A percentile compares a stretch with the other conserved stretches of the same genome.
Conservation (phyloP, 1,284 basidiomycete species). For the Trametes pubescens region DNA sequence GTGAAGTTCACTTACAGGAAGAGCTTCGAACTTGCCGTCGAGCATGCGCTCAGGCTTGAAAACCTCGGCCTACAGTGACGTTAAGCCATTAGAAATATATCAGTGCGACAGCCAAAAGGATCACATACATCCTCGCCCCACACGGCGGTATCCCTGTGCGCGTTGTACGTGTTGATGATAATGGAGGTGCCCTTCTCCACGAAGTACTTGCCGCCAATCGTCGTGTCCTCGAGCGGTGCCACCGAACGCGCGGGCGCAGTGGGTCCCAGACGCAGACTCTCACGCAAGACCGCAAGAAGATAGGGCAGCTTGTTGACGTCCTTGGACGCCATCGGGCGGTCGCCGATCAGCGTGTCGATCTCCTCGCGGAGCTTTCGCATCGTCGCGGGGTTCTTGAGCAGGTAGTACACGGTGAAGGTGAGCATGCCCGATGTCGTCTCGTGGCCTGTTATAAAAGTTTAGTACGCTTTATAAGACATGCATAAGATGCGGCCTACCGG, state of each 20-base stretch:
- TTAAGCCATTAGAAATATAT: too few relatives aligned
- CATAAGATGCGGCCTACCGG: slow-evolving; percentile 41
- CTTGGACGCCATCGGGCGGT: slow-evolving; percentile 46
- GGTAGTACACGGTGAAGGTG: slow-evolving; percentile 51
- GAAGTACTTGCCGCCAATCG: slow-evolving; percentile 48
- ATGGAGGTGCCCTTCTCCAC: slow-evolving; percentile 47
- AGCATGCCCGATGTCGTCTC: slow-evolving; percentile 56
- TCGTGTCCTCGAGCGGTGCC: slow-evolving; percentile 47
- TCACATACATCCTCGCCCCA: slow-evolving; percentile 58
- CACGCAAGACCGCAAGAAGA: slow-evolving; percentile 54
- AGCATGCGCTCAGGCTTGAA: slow-evolving; percentile 59
- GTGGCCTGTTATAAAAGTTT: slow-evolving; percentile 42
- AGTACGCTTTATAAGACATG: neutral
- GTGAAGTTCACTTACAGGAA: slow-evolving; percentile 44
- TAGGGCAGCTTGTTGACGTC: slow-evolving; percentile 55
- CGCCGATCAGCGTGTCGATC: slow-evolving; percentile 53
- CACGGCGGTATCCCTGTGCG: slow-evolving; percentile 54
- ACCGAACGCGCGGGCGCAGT: slow-evolving; percentile 49
- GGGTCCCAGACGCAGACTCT: slow-evolving; percentile 54
- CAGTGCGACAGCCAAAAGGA: too few relatives aligned
- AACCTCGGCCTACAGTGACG: slow-evolving; percentile 46
- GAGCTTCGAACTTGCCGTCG: slow-evolving; percentile 52
- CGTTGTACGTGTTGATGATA: slow-evolving; percentile 42
- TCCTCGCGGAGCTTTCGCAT: slow-evolving; percentile 55
- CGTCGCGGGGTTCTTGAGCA: slow-evolving; percentile 54